These are phyloP conservation scores for Cyclotella baltica DNA, from an alignment of 108 stramenopile species.

Conservation along the genomic window DNA sequence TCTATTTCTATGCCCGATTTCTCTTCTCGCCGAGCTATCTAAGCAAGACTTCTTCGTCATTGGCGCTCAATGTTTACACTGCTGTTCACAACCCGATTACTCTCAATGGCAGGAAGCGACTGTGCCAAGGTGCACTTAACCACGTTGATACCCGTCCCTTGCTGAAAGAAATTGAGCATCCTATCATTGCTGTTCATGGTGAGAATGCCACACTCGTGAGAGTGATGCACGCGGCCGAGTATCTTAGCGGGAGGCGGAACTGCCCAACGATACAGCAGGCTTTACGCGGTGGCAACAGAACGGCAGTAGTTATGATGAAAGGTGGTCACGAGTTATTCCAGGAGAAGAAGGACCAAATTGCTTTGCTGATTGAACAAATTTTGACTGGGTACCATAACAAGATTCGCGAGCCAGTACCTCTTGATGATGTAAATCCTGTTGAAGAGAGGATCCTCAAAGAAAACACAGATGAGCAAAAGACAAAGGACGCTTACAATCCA, in stretches of 20 bases:
- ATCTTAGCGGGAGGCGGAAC: constrained; percentile 63
- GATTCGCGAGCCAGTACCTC: constrained; percentile 5
- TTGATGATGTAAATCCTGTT: not conserved
- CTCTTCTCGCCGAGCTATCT: constrained; percentile 84
- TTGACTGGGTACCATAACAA: constrained; percentile 65
- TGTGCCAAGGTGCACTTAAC: constrained; percentile 79
- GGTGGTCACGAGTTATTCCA: constrained; percentile 90
- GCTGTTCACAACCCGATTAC: constrained; percentile 91
- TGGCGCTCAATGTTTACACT: constrained; percentile 89
- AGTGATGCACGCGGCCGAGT: constrained; percentile 77
- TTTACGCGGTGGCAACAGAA: constrained; percentile 59
- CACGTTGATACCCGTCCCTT: constrained; percentile 75
- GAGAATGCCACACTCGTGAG: constrained; percentile 77
- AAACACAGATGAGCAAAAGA: not conserved
- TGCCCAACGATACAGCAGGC: constrained; percentile 64
- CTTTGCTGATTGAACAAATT: constrained; percentile 78
- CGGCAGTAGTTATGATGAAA: constrained; percentile 82
- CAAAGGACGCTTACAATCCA: constrained; percentile 12
- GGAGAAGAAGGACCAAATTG: constrained; percentile 72
- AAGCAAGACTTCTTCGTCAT: constrained; percentile 77
- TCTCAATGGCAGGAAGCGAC: constrained; percentile 69
- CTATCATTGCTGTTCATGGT: constrained; percentile 76
- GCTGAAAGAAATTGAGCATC: constrained; percentile 59
- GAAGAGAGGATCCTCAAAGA: not conserved
- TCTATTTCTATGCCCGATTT: constrained; percentile 90